phyloP scores from a whole-genome alignment of 2,329 filamentous ascomycete species.

The Rutstroemia sp. region DNA sequence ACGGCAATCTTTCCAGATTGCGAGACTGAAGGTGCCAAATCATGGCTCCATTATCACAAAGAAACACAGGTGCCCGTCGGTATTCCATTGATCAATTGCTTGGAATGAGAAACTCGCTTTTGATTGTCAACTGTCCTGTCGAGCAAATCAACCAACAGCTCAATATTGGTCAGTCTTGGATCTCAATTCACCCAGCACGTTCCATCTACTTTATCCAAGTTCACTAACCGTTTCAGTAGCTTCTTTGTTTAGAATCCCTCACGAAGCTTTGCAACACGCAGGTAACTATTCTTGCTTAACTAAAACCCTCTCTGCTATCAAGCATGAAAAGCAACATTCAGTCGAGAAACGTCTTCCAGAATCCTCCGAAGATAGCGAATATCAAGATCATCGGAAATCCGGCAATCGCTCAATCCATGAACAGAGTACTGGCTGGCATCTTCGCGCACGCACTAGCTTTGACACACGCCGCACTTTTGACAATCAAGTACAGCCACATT shows the following conservation, averaged over 20 bases:
- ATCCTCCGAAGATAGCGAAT: slow-evolving; percentile 18
- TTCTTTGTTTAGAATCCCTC: slow-evolving; percentile 21
- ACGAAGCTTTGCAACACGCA: slow-evolving; percentile 19
- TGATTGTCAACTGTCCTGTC: slow-evolving; percentile 18
- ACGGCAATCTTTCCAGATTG: neutral
- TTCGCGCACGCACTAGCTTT: slow-evolving; percentile 25
- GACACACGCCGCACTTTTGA: slow-evolving; percentile 24
- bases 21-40: neutral
- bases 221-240: slow-evolving; percentile 12
- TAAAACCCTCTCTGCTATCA: neutral
- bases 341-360: neutral
- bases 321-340: neutral
- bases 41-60: slow-evolving; percentile 6
- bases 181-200: neutral
- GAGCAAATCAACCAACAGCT: slow-evolving; percentile 22
- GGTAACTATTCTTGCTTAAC: slow-evolving; percentile 16
- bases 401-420: slow-evolving; percentile 9
- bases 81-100: slow-evolving; percentile 25
- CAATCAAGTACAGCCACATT: slow-evolving; percentile 34
- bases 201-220: neutral
- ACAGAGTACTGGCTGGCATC: slow-evolving; percentile 21
- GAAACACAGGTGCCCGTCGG: slow-evolving; percentile 8
- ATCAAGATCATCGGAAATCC: neutral
- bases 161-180: slow-evolving; percentile 21
- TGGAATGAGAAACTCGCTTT: slow-evolving; percentile 20